Percentiles rank a stretch among this genome's conserved stretches.
Conservation (phyloP, 306 rosid species). For the Acacia acuminata region DNA sequence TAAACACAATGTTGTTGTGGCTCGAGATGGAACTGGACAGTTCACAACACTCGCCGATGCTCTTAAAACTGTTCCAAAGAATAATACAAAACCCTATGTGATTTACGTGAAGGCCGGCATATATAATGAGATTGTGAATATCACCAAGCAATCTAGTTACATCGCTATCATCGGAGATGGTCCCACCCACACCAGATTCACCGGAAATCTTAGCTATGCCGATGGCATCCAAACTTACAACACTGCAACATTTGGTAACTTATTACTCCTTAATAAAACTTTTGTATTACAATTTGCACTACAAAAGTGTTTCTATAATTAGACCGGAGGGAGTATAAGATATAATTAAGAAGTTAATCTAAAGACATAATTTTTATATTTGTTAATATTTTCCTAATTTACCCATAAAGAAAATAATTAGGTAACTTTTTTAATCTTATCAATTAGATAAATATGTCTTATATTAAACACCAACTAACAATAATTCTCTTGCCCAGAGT, state of each 20-base stretch:
- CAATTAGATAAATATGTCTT: too few species aligned
- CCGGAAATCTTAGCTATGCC: conserved; percentile 44
- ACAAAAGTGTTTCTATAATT: too few species aligned
- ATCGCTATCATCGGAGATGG: conserved; percentile 82
- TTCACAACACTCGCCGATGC: conserved; percentile 66
- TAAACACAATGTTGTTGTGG: conserved; percentile 60
- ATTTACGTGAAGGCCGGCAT: conserved; percentile 71
- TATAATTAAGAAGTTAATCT: too few species aligned
- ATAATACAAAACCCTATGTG: conserved; percentile 51
- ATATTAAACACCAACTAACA: too few species aligned
- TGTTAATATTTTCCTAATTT: too few species aligned
- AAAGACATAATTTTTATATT: too few species aligned
- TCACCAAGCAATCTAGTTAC: conserved; percentile 37
- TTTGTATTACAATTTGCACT: too few species aligned
- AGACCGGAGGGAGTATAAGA: too few species aligned
- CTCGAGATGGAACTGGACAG: conserved; percentile 71
- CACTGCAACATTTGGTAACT: conserved; percentile 67
- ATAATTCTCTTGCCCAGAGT: background rate
- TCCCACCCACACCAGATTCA: conserved; percentile 67
- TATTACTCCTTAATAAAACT: too few species aligned
- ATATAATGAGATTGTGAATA: conserved; percentile 46
- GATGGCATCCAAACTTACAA: conserved; percentile 59
- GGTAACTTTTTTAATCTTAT: too few species aligned
- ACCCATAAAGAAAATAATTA: too few species aligned
- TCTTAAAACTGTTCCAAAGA: conserved; percentile 44